A percentile compares a stretch with the other conserved stretches of the same genome.
Evolutionary conservation across 2,329 filamentous ascomycete genomes (phyloP).

Genomic region (Ophiostoma piceae): DNA sequence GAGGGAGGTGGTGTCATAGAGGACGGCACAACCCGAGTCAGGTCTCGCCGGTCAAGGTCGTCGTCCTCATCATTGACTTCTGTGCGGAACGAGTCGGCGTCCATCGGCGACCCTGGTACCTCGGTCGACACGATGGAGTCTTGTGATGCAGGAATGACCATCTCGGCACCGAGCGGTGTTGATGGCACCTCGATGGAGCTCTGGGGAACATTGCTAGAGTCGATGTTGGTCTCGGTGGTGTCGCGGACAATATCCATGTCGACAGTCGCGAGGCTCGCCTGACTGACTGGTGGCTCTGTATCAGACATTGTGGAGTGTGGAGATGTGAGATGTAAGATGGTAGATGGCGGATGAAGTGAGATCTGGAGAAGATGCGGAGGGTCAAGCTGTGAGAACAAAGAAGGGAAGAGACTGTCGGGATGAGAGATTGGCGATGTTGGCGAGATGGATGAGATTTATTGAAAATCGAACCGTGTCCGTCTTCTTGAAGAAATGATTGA

Average conservation of each 20-base stretch:
- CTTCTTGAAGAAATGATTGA: conserved; percentile 1
- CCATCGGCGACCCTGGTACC: conserved; percentile 48
- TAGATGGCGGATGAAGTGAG: neutral
- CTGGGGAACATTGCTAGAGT: conserved; percentile 20
- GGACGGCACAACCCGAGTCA: conserved; percentile 47
- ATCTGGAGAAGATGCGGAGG: neutral
- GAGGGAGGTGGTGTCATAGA: conserved; percentile 55
- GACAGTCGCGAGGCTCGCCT: conserved; percentile 29
- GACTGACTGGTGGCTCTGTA: conserved; percentile 34
- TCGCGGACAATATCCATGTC: conserved; percentile 17
- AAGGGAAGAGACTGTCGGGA: neutral
- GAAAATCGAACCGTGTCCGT: neutral
- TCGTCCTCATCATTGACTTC: conserved; percentile 47
- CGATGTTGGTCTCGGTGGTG: conserved; percentile 13
- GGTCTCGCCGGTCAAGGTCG: conserved; percentile 41
- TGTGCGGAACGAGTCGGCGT: conserved; percentile 47
- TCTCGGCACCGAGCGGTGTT: conserved; percentile 34
- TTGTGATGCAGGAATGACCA: conserved; percentile 41
- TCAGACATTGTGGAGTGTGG: conserved; percentile 30
- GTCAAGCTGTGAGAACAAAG: neutral
- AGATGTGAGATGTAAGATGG: neutral
- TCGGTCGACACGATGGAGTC: conserved; percentile 55
- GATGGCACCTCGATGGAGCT: conserved; percentile 34
- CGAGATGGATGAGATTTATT: neutral
- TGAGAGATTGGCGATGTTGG: neutral